Conservation (phyloP, 192 early-diverging fungal genomes). For the Entophlyctis luteolus region DNA sequence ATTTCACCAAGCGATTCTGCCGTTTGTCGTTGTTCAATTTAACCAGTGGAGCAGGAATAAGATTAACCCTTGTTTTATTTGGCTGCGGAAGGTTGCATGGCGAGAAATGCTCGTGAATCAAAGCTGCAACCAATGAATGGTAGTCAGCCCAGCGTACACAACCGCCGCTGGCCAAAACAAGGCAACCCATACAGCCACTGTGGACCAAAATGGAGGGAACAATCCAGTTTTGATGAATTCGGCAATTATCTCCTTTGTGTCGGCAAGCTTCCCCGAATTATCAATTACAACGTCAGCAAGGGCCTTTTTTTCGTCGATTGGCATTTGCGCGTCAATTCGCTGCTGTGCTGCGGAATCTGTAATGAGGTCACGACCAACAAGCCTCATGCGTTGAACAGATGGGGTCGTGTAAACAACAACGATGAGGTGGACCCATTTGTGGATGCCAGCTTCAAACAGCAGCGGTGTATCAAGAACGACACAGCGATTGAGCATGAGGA, state of each 20-base stretch:
- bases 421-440: slow-evolving; percentile 64
- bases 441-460: slow-evolving; percentile 79
- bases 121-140: slow-evolving; percentile 8
- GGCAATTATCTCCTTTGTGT: slow-evolving; percentile 50
- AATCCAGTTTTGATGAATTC: slow-evolving; percentile 19
- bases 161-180: slow-evolving; percentile 31
- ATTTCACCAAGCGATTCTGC: too few relatives aligned
- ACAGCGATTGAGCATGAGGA: slow-evolving; percentile 62
- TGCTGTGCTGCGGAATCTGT: slow-evolving; percentile 59
- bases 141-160: slow-evolving; percentile 8
- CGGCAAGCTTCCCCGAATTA: slow-evolving; percentile 65
- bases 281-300: slow-evolving; percentile 81
- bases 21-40: too few relatives aligned
- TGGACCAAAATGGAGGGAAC: slow-evolving; percentile 15
- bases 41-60: too few relatives aligned
- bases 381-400: slow-evolving; percentile 66
- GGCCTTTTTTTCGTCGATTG: slow-evolving; percentile 69
- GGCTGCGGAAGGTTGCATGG: not conserved
- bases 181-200: slow-evolving; percentile 16
- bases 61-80: too few relatives aligned
- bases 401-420: slow-evolving; percentile 83
- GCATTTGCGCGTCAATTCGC: slow-evolving; percentile 79
- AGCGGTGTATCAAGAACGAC: slow-evolving; percentile 92
- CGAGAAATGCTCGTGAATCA: too few relatives aligned
- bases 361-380: slow-evolving; percentile 70